A percentile compares a stretch with the other conserved stretches of the same genome.
phyloP scores from a whole-genome alignment of 495 filamentous ascomycete species.

The Podospora appendiculata region DNA sequence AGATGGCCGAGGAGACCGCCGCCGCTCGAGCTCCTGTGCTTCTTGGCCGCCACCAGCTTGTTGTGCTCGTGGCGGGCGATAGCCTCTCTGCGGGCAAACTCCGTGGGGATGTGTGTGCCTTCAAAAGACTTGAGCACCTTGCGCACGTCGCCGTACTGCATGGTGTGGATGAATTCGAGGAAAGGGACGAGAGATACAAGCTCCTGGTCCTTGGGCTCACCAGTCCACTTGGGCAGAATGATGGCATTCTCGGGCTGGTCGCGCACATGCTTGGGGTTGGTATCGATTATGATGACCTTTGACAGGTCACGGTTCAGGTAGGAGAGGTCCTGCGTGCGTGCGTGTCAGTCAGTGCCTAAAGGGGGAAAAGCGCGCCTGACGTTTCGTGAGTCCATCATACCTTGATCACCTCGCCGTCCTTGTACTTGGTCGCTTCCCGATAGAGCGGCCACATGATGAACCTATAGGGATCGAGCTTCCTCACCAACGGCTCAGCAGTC shows the following conservation, averaged over 20 bases:
- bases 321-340: slow-evolving; percentile 68
- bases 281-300: slow-evolving; percentile 90
- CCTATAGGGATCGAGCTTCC: slow-evolving; percentile 92
- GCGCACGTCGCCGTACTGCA: slow-evolving; percentile 79
- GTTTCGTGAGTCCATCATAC: slow-evolving; percentile 40
- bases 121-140: slow-evolving; percentile 81
- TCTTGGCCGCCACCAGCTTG: slow-evolving; percentile 63
- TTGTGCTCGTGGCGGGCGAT: slow-evolving; percentile 71
- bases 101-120: slow-evolving; percentile 73
- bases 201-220: slow-evolving; percentile 70
- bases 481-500: slow-evolving; percentile 77
- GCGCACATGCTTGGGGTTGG: slow-evolving; percentile 67
- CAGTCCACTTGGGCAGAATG: slow-evolving; percentile 82
- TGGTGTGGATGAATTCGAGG: slow-evolving; percentile 92
- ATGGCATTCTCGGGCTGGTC: slow-evolving; percentile 92
- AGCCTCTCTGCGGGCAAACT: slow-evolving; percentile 85
- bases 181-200: slow-evolving; percentile 87
- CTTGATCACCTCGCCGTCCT: slow-evolving; percentile 94
- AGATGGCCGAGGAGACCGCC: slow-evolving; percentile 56
- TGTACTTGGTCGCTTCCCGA: slow-evolving; percentile 89
- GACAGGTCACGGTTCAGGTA: slow-evolving; percentile 93
- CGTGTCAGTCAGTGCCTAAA: neutral
- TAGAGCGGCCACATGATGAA: slow-evolving; percentile 94
- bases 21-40: slow-evolving; percentile 47
- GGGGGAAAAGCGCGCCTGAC: neutral